Conservation (phyloP, 2,329 filamentous ascomycete species). For the Trichoderma sp. region DNA sequence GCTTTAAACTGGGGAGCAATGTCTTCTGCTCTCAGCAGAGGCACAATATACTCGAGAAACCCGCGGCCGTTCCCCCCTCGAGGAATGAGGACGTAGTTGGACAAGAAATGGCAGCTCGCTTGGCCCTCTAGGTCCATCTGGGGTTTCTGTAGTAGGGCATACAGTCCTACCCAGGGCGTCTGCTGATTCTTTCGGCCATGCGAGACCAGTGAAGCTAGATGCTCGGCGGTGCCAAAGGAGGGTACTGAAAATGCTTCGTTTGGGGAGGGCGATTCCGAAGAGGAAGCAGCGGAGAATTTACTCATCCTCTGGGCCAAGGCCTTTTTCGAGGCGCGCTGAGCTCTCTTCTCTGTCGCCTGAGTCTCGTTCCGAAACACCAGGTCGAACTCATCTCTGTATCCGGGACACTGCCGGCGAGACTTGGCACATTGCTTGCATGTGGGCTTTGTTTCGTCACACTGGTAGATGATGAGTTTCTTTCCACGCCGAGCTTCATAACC, state of each 20-base stretch:
- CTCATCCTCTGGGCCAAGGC: conserved; percentile 38
- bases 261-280: conserved; percentile 24
- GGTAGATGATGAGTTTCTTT: conserved; percentile 26
- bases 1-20: conserved; percentile 54
- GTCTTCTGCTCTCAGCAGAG: conserved; percentile 54
- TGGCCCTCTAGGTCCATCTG: conserved; percentile 56
- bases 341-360: conserved; percentile 66
- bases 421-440: conserved; percentile 68
- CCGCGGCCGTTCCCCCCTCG: conserved; percentile 55
- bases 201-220: not conserved
- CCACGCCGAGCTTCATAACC: not conserved
- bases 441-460: conserved; percentile 71
- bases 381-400: conserved; percentile 73
- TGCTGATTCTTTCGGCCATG: conserved; percentile 20
- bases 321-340: conserved; percentile 59
- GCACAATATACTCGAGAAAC: conserved; percentile 63
- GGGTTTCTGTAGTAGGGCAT: conserved; percentile 41
- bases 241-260: conserved; percentile 29
- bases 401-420: conserved; percentile 65
- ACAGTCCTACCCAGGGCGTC: conserved; percentile 29
- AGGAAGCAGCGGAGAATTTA: conserved; percentile 7
- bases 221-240: not conserved
- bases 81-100: conserved; percentile 63
- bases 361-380: conserved; percentile 75
- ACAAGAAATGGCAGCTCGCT: conserved; percentile 62